Conservation (phyloP, 192 early-diverging fungal genomes). For the Rhizoclosmatium globosum region DNA sequence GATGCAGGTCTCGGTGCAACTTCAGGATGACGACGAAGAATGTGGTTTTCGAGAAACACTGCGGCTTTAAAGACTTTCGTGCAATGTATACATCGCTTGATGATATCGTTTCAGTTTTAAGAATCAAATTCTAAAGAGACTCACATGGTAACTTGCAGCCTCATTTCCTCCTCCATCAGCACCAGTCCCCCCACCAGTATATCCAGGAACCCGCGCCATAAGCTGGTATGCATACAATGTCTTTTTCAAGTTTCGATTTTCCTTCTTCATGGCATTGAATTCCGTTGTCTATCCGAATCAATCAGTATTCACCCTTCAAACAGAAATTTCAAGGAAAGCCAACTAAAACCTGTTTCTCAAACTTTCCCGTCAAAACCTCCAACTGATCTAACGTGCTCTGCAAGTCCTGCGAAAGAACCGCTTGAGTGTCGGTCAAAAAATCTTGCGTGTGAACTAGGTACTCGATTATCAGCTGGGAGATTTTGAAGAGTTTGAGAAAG, state of each 20-base stretch:
- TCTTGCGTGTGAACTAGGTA: constrained; percentile 63
- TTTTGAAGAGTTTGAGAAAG: constrained; percentile 63
- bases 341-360: constrained; percentile 46
- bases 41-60: constrained; percentile 50
- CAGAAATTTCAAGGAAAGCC: not conserved
- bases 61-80: constrained; percentile 53
- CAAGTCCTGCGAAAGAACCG: constrained; percentile 24
- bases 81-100: constrained; percentile 51
- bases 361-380: constrained; percentile 7
- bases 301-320: not conserved
- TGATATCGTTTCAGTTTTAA: not conserved
- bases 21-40: constrained; percentile 52
- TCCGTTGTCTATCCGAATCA: constrained; percentile 38
- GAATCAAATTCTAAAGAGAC: not conserved
- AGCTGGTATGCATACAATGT: constrained; percentile 60
- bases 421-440: constrained; percentile 30
- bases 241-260: constrained; percentile 56
- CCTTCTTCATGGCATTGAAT: constrained; percentile 47
- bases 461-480: constrained; percentile 65
- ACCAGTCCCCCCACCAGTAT: not conserved
- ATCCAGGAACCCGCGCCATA: constrained; percentile 57
- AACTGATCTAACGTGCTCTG: constrained; percentile 26
- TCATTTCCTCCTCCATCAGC: constrained; percentile 9
- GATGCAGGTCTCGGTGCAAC: constrained; percentile 14
- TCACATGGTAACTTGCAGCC: constrained; percentile 34